A percentile compares a stretch with the other conserved stretches of the same genome.
Conservation (phyloP, 2,329 filamentous ascomycete genomes). For the Clarireedia hainanense region DNA sequence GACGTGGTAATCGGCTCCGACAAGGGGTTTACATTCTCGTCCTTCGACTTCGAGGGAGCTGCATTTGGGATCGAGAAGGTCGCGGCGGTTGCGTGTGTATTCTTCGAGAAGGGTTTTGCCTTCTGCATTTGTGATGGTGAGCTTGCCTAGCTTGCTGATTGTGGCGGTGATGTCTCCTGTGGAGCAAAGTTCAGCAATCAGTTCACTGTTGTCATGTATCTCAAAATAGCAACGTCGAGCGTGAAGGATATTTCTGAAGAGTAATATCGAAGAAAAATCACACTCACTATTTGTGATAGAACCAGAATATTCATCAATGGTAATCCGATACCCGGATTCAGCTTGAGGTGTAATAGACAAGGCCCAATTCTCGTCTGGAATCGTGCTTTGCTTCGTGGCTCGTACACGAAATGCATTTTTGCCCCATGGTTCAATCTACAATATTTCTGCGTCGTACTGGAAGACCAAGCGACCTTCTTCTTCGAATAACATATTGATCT, state of each 20-base stretch:
- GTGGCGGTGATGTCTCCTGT: conserved; percentile 38
- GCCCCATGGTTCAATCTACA: conserved; percentile 43
- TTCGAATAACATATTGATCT: conserved; percentile 18
- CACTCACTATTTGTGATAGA: no score
- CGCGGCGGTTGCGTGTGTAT: conserved; percentile 40
- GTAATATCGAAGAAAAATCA: no score
- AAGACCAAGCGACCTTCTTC: conserved; percentile 24
- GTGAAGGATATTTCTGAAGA: no score
- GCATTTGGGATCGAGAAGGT: conserved; percentile 41
- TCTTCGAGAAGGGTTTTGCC: conserved; percentile 41
- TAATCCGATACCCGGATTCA: neutral
- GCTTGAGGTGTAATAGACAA: conserved; percentile 17
- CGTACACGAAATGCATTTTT: conserved; percentile 40
- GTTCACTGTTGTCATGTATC: conserved; percentile 19
- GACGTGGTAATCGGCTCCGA: conserved; percentile 43
- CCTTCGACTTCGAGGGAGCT: conserved; percentile 43
- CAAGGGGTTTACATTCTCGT: conserved; percentile 41
- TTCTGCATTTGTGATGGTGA: conserved; percentile 37
- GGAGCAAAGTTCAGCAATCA: conserved; percentile 31
- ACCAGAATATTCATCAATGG: no score
- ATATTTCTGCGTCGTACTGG: conserved; percentile 35
- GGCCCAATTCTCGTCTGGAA: conserved; percentile 36
- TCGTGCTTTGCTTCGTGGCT: conserved; percentile 35
- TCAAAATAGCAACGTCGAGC: neutral
- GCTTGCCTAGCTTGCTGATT: conserved; percentile 39